phyloP scores from a whole-genome alignment of 768 basidiomycete genomes.

The Psilocybe cyanescens region DNA sequence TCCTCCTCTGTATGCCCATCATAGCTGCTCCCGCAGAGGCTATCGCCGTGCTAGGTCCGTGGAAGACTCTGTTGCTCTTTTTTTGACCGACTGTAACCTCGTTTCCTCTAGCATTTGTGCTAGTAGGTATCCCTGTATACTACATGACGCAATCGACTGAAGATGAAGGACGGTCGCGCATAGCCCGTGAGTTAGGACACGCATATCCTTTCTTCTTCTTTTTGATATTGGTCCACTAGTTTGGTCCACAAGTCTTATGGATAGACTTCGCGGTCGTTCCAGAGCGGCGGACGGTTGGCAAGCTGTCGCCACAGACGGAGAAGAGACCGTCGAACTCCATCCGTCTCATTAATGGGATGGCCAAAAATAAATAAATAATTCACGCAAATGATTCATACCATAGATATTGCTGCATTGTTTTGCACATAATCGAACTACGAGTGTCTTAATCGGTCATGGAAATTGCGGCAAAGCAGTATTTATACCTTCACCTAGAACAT shows the following conservation, averaged over 20 bases:
- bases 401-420: background rate
- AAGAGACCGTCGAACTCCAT: constrained; percentile 72
- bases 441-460: too few species aligned
- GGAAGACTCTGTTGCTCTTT: background rate
- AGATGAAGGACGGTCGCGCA: constrained; percentile 42
- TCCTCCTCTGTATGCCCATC: constrained; percentile 92
- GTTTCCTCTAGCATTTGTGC: constrained; percentile 67
- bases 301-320: constrained; percentile 73
- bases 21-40: constrained; percentile 93
- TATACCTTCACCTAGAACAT: background rate
- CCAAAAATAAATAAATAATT: background rate
- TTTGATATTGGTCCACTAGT: constrained; percentile 22
- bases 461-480: too few species aligned
- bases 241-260: constrained; percentile 32
- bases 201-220: constrained; percentile 1
- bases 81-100: background rate
- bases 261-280: constrained; percentile 55
- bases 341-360: constrained; percentile 32
- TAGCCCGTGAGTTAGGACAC: constrained; percentile 41
- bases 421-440: too few species aligned
- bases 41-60: constrained; percentile 80
- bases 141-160: constrained; percentile 67
- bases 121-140: constrained; percentile 81
- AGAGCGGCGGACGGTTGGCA: constrained; percentile 71
- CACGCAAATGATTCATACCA: constrained; percentile 1